Evolutionary conservation across 768 basidiomycete species (phyloP), one percentile per base, ranked within the genome.

Genomic region (Pilatotrama ljubarskyi): DNA sequence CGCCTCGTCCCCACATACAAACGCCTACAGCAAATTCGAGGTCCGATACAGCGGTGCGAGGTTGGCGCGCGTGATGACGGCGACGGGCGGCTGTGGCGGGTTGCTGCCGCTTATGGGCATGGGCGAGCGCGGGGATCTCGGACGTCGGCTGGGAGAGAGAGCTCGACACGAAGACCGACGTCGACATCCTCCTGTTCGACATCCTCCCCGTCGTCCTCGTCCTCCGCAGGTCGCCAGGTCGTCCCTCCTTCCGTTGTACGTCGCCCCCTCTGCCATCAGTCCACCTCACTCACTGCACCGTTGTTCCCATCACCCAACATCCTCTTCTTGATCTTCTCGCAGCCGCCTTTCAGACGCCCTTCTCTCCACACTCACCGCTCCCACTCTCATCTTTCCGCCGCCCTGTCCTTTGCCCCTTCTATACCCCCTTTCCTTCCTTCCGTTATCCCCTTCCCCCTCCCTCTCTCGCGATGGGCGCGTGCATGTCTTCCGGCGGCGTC

Each of bases 401-500:
- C 37, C 44, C 59, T 42, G 29, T 40, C 57, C 52, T n/a, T 37
- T 48, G 22, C 50, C 51, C 44, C 29, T 26, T 32, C 29, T 32
- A 8, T 38, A 35, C 42, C 55, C 37, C 41, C 18, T 59, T 59
- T 60, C 64, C 43, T 55, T 61, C 47, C 55, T 57, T 55, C 29
- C 55, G 24, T 55, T 41, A 46, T 53, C 35, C 50, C 36, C 36
- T 51, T 56, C 49, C n/a, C 43, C n/a, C 56, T 52, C 51, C 22
- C 43, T 35, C 41, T 42, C 48, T 53, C 49, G 54, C 61, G 62
- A 71, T 93, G 90, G 93, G 94, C 61, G 82, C 83, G 37, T 95
- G 93, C 72, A 75, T 93, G 68, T 94, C 93, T 24, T 77, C 88
- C 13, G 76, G 76, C 0, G 77, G 76, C 5, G 73, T 80, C 2